Base-by-base conservation (phyloP, 129 eudicot species). In the Pulicaria dysenterica region DNA sequence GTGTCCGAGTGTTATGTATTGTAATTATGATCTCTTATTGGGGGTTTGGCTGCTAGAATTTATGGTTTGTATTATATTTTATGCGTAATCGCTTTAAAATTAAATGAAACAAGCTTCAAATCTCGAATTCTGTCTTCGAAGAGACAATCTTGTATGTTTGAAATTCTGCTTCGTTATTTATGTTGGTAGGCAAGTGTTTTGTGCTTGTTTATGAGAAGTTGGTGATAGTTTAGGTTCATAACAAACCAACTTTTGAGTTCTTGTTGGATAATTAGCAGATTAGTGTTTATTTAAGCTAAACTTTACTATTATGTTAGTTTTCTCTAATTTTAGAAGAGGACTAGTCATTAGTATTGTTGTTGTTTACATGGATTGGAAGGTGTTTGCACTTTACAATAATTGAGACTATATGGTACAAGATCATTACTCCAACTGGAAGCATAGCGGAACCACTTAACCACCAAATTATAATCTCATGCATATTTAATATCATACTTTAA, bases 341-440 rank as follows among this genome's bases (percentile, higher is more conserved):
- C 46, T 48, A 16, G 43, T 67, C 43, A 55, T 55, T 54, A 11
- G 64, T 39, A 38, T 50, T 40, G 15, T 68, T 49, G 61, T 51
- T 67, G 58, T 49, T 67, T 68, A 50, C 48, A 68, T 68, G 60
- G 46, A 49, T 36, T 67, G 14, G 13, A 48, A 49, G 73, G 59
- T 67, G 45, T 37, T 67, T 67, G 59, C 15, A 36, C 56, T 48
- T n/a, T 10, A 69, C 48, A 51, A 69, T 69, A 49, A 17, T 39
- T 55, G 3, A 69, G 61, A 39, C 10, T 62, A 53, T 17, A 38
- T 69, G 51, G 59, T 51, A 69, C 73, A 11, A 48, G n/a, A 19
- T 15, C 60, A 57, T 68, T 68, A 14, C 9, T 67, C 72, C 34
- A 1, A 49, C 36, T 4, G 1, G 38, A 55, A 55, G 60, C 9